Evolutionary conservation across 352 stramenopile genomes (phyloP), one percentile per base, ranked within the genome.

Genomic region (Pythium phragmitis): DNA sequence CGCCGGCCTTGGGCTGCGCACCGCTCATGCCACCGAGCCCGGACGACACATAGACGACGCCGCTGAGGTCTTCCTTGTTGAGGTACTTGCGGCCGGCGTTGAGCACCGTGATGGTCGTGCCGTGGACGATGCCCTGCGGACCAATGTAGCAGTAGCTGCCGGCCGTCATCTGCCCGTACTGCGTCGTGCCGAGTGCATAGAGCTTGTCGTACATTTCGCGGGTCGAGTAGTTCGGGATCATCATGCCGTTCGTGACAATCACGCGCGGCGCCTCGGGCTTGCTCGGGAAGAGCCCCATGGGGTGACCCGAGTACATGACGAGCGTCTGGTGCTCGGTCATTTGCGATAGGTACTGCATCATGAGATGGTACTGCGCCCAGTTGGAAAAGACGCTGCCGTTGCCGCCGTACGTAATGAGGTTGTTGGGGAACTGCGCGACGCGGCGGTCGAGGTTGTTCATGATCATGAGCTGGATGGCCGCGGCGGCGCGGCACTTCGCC

Each of bases 61-160:
- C 88, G 19, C 72, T 72, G 7, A 91, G 77, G 49, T 86, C 61
- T 46, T 94, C 82, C 41, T 77, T 77, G 37, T 75, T 53, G 50
- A 96, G 60, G 67, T 96, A 96, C 74, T 96, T 96, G 59, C 88
- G 85, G n/a, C 75, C 83, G 17, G 88, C 88, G 58, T 96, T 96
- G 41, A 96, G 76, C 21, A 96, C 79, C 0, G 88, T 96, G 68
- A 96, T 96, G 43, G 88, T 96, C 19, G 88, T 96, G 57, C 88
- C 88, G 72, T 96, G 88, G 26, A 96, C 88, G 60, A 96, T 96
- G 17, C 88, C 88, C 63, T 96, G 88, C 5, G 88, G 88, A 11
- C 88, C 88, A 53, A 96, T 96, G 82, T 96, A 96, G 74, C 87
- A 96, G 76, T 94, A 96, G 70, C 78, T 91, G n/a, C 88, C 88